Base-by-base conservation (phyloP, 306 rosid genomes). In the Prunus mongolica region DNA sequence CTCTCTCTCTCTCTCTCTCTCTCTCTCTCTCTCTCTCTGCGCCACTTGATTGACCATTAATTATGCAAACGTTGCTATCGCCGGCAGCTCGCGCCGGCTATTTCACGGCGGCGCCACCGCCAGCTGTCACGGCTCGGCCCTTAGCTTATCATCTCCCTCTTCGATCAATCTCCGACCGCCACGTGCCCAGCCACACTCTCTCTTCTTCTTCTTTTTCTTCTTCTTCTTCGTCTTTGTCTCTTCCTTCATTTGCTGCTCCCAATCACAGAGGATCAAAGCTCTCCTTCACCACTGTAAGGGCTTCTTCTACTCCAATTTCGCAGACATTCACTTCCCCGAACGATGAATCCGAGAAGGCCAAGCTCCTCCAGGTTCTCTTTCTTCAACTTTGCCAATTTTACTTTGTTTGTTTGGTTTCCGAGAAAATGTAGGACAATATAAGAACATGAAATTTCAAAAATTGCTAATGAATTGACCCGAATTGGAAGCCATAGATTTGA, bases 1-100 rank as follows among this genome's bases (percentile, higher is more conserved):
- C 25, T 24, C 32, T 3, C 19, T 6, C 77, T 27, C 34, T 18
- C 24, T 32, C 38, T 32, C 38, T 32, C 34, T 4, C 34, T 32
- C 34, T 4, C 34, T 32, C 34, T 4, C 34, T 30, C 34, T 51
- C 69, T 55, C 82, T 9, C 60, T 25, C 54, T 16, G 65, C 74
- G 65, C 74, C 34, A 11, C 56, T 54, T 71, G 28, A 51, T 25
- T 13, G 19, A 32, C 47, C 50, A 54, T 25, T 57, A 54, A 73
- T 69, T 51, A 96, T 96, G 98, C 97, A 91, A 77, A 86, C 91
- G 63, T 89, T 89, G 9, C 86, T 90, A 24, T 74, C 83, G 79
- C 93, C 93, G 87, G 88, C 90, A 3, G 57, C 82, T 65, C 78
- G 77, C 67, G 49, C 86, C 81, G 96, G 91, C 83, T 51, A 55